Base-by-base conservation (phyloP, 306 rosid genomes). In the Leucaena leucocephala region DNA sequence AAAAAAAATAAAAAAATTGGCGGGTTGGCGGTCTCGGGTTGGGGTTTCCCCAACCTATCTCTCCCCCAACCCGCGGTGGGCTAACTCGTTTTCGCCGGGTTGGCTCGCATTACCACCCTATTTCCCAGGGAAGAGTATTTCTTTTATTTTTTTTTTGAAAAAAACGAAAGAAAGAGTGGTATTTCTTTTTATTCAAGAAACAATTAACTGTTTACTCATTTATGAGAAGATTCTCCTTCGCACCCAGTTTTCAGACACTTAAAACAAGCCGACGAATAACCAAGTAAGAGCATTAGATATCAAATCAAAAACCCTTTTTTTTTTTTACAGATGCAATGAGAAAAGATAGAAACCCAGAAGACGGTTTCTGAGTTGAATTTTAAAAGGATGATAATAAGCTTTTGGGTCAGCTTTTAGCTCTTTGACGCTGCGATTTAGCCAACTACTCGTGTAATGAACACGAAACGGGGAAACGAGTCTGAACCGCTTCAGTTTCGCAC, bases 371-470 rank as follows among this genome's bases (percentile, higher is more conserved):
- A 8, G 36, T 21, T 33, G 8, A 48, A 48, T 69, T 69, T 3
- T 22, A 22, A 33, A 46, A 15, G 27, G 38, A 7, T 33, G 38
- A 7, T 33, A 27, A 27, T 34, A 8, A 15, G 38, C 57, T 22
- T 69, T 69, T 58, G 16, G 49, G 19, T 68, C 57, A 68, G 73
- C 55, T 22, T 68, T 68, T 19, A 21, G 16, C 57, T 13, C 67
- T 61, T 19, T 2, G 57, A 5, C 21, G 22, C 19, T 12, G 16
- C 50, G 7, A 45, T 44, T 44, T 2, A n/a, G 27, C 19, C 61
- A 10, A n/a, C 19, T 44, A 22, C 55, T 43, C 55, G 7, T 13
- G 74, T 68, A 68, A 44, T 45, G 2, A 33, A 48, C 43, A 7
- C 44, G 64, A 9, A 58, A 58, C 64, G 13, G 64, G 21, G 49